Base-by-base conservation (phyloP, 2,329 filamentous ascomycete species). In the Mariannaea elegans region DNA sequence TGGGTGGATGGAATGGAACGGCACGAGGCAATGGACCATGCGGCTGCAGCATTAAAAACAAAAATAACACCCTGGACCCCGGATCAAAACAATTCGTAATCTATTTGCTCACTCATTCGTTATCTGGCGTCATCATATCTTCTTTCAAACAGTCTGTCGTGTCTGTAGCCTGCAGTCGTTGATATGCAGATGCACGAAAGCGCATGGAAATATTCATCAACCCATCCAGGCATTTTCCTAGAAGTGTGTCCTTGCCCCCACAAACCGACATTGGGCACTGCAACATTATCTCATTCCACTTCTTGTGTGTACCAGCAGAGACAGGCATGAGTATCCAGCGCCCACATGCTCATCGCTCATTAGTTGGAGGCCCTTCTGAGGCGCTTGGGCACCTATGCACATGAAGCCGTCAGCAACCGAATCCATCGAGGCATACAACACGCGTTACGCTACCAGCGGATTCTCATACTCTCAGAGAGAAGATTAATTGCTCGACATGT, bases 401-500 rank as follows among this genome's bases (percentile, higher is more conserved):
- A 46, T 31, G 14, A 53, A 47, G n/a, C 12, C 14, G 62, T 70
- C 32, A 70, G 65, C 36, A 59, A 19, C 23, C 38, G 27, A 36
- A 66, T 44, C n/a, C 47, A 16, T 44, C 31, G 38, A 49, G 16
- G 32, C 31, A 55, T 53, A 18, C 31, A 41, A 41, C 39, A 39
- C 39, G 18, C 13, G 31, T 13, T 49, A 51, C 41, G 31, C 29
- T 39, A 16, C 7, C 3, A 12, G 18, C 31, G 19, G 27, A 14
- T 27, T 51, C 45, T 61, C 64, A 53, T 62, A 36, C 50, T 63
- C 66, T 84, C 82, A 84, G 82, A 84, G 82, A 84, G 82, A 84
- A 84, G 82, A 84, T 84, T 84, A 82, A 70, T 65, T 68, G 70
- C 73, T 83, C 82, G 79, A 79, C 82, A 83, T 75, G 67, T 75